Conservation (phyloP, 2,329 filamentous ascomycete species). For the Epicoccum nigrum region DNA sequence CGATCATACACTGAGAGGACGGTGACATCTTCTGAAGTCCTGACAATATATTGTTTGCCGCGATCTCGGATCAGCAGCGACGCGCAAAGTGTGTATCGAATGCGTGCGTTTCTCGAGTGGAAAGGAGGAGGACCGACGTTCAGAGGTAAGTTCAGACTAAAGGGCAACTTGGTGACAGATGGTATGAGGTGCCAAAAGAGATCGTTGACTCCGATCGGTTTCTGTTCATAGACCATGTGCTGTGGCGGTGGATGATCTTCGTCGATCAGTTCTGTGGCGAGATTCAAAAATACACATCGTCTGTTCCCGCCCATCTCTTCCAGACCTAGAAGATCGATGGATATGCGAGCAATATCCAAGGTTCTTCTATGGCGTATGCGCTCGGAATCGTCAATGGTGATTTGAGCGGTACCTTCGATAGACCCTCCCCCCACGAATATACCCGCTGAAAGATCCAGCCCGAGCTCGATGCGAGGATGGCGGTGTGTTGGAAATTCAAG, state of each 20-base stretch:
- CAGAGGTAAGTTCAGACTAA: constrained; percentile 60
- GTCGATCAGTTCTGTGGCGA: constrained; percentile 60
- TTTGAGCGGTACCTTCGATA: constrained; percentile 57
- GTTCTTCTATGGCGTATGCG: constrained; percentile 51
- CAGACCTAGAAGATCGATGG: constrained; percentile 59
- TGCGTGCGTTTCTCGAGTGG: constrained; percentile 57
- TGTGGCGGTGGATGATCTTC: constrained; percentile 57
- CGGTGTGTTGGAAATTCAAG: constrained; percentile 56
- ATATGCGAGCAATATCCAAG: constrained; percentile 56
- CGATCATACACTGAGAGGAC: constrained; percentile 62
- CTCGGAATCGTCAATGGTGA: constrained; percentile 57
- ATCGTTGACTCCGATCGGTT: constrained; percentile 46
- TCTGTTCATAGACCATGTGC: constrained; percentile 55
- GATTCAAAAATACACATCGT: constrained; percentile 57
- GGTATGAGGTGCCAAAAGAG: constrained; percentile 58
- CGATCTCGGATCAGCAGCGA: constrained; percentile 57
- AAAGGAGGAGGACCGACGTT: constrained; percentile 63
- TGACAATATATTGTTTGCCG: constrained; percentile 57
- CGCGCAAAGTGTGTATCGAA: constrained; percentile 57
- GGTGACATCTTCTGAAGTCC: constrained; percentile 57
- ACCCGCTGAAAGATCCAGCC: constrained; percentile 57
- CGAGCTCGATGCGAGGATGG: constrained; percentile 57
- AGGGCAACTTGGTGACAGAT: constrained; percentile 56
- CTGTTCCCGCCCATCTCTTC: constrained; percentile 57
- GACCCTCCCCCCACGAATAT: constrained; percentile 63